These are phyloP conservation scores for Maudiozyma saulgeensis DNA, from an alignment of 805 yeast species.

Conservation along the genomic window DNA sequence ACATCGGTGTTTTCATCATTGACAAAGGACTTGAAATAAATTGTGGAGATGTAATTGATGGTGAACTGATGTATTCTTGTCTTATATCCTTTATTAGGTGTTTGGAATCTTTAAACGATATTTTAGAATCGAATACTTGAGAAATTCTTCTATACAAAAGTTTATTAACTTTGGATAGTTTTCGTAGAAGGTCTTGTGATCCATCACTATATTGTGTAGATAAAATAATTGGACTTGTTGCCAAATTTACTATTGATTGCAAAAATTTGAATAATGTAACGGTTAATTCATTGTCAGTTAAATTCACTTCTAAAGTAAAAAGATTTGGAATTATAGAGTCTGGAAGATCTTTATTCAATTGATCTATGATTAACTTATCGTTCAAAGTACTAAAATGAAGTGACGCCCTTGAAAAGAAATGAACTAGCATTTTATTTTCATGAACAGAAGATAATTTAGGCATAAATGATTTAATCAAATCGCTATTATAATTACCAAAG, in stretches of 20 bases:
- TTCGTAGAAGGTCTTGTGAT: constrained; percentile 9
- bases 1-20: constrained; percentile 9
- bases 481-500: constrained; percentile 24
- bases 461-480: constrained; percentile 16
- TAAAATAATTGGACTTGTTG: constrained; percentile 8
- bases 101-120: constrained; percentile 13
- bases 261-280: constrained; percentile 23
- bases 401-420: constrained; percentile 23
- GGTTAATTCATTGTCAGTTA: constrained; percentile 12
- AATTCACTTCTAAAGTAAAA: constrained; percentile 5
- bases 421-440: constrained; percentile 13
- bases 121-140: constrained; percentile 15
- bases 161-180: constrained; percentile 18
- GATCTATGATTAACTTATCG: constrained; percentile 24
- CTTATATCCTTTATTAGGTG: constrained; percentile 5
- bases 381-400: constrained; percentile 18
- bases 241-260: constrained; percentile 13
- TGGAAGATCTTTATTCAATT: constrained; percentile 19
- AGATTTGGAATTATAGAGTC: constrained; percentile 19
- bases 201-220: constrained; percentile 12
- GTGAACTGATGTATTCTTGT: constrained; percentile 17
- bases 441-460: constrained; percentile 16
- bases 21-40: constrained; percentile 22
- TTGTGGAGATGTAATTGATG: constrained; percentile 26
- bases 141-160: constrained; percentile 17